phyloP scores from a whole-genome alignment of 345 rosid genomes.

The Brassica rapa region DNA sequence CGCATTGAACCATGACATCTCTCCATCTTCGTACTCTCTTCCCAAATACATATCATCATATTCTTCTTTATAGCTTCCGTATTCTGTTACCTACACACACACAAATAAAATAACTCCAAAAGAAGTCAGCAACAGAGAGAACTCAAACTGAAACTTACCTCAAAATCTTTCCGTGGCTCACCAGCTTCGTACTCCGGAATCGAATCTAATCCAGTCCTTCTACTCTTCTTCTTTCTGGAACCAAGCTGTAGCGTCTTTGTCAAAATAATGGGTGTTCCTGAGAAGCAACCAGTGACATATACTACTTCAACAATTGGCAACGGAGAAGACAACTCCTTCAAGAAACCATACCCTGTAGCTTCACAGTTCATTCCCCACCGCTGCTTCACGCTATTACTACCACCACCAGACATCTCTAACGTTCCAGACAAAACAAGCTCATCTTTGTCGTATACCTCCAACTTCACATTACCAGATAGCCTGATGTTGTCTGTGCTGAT shows the following conservation, averaged over 20 bases:
- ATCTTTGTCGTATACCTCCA: slow-evolving; percentile 68
- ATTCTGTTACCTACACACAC: slow-evolving; percentile 55
- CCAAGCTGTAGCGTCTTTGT: slow-evolving; percentile 74
- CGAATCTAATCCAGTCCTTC: slow-evolving; percentile 58
- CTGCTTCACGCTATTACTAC: slow-evolving; percentile 54
- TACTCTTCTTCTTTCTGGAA: slow-evolving; percentile 60
- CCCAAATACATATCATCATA: slow-evolving; percentile 68
- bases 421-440: slow-evolving; percentile 71
- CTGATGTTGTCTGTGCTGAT: slow-evolving; percentile 83
- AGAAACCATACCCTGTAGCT: slow-evolving; percentile 58
- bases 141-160: slow-evolving; percentile 44
- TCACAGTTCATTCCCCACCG: slow-evolving; percentile 81
- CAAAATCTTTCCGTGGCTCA: slow-evolving; percentile 49
- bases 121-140: slow-evolving; percentile 9
- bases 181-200: slow-evolving; percentile 89
- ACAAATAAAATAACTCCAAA: background rate
- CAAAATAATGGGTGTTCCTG: slow-evolving; percentile 76
- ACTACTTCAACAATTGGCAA: slow-evolving; percentile 81
- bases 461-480: slow-evolving; percentile 78
- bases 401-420: slow-evolving; percentile 59
- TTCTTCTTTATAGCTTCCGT: slow-evolving; percentile 53
- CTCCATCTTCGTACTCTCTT: slow-evolving; percentile 73
- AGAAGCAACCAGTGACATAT: slow-evolving; percentile 72
- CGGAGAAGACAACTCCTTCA: slow-evolving; percentile 57
- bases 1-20: slow-evolving; percentile 92